Base-by-base conservation (phyloP, 2,329 filamentous ascomycete genomes). In the Diaporthe helianthi region DNA sequence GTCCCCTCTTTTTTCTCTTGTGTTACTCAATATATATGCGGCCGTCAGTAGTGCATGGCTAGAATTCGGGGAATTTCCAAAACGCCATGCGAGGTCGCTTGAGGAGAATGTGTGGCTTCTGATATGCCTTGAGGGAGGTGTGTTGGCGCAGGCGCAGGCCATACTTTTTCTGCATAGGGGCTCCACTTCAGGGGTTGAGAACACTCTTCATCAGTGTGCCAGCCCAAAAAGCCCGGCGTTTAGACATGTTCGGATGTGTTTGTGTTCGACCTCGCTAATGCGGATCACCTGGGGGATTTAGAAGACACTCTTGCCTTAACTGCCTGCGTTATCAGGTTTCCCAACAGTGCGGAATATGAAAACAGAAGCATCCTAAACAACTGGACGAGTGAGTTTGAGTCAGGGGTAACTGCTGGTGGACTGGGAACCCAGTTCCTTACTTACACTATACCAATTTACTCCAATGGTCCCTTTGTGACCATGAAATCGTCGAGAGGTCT, bases 131-230 rank as follows among this genome's bases (percentile, higher is more conserved):
- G n/a, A 22, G 41, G 26, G 33, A 24, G 41, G 41, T 19, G 19
- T 47, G 41, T 24, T 17, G 58, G n/a, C n/a, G n/a, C n/a, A n/a
- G 58, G 58, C 41, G 58, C 29, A 33, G 19, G 17, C 12, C 41
- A n/a, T 24, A 12, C 58, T 33, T 46, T 60, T 52, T n/a, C 36
- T 61, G 55, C 41, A 29, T 31, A 24, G 17, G n/a, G 33, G 49
- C 58, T 49, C 29, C 58, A 22, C 58, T 49, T 26, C 44, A 63
- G 58, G 58, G 44, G 9, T 46, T 46, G n/a, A 63, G 58, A n/a
- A n/a, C 19, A 10, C n/a, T 29, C 29, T 63, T 36, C 36, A 44
- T 44, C 9, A 31, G 29, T 49, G 31, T 49, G 8, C 29, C 29
- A 22, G 13, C 26, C 29, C 26, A 33, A 15, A 24, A 36, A 26